Conservation (phyloP, 805 yeast species). For the Wickerhamomyces alni region DNA sequence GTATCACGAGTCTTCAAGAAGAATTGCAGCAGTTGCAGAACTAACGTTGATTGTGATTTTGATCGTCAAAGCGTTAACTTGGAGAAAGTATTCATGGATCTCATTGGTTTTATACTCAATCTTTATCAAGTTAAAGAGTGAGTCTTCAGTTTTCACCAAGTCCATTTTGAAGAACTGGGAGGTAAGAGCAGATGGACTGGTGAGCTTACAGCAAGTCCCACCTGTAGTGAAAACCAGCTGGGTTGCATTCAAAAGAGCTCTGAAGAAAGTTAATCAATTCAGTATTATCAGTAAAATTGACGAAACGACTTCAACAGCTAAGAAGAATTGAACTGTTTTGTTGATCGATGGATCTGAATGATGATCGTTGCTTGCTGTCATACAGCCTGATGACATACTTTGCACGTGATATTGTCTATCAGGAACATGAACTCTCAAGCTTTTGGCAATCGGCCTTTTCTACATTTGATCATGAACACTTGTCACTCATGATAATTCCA, state of each 20-base stretch:
- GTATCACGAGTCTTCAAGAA: constrained; percentile 55
- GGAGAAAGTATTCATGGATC: constrained; percentile 57
- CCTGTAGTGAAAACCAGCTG: constrained; percentile 42
- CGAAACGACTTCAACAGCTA: not conserved
- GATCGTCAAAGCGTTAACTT: constrained; percentile 49
- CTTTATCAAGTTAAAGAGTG: constrained; percentile 74
- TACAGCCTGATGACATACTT: too few relatives aligned
- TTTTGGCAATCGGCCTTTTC: too few relatives aligned
- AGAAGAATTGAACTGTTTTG: not conserved
- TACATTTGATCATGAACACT: too few relatives aligned
- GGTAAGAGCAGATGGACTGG: constrained; percentile 54
- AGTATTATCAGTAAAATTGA: not conserved
- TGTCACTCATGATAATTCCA: too few relatives aligned
- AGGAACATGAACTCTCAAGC: too few relatives aligned
- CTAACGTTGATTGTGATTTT: constrained; percentile 35
- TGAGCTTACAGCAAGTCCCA: constrained; percentile 49
- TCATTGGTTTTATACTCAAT: constrained; percentile 46
- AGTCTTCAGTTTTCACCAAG: constrained; percentile 68
- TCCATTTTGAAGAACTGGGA: constrained; percentile 63
- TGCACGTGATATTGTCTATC: too few relatives aligned
- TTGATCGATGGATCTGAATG: too few relatives aligned
- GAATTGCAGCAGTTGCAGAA: constrained; percentile 56
- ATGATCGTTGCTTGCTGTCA: too few relatives aligned
- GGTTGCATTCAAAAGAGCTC: constrained; percentile 37
- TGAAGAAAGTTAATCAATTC: constrained; percentile 9